These are phyloP conservation scores for Fusarium torulosum DNA, from an alignment of 2,329 filamentous ascomycete genomes.

Conservation along the genomic window DNA sequence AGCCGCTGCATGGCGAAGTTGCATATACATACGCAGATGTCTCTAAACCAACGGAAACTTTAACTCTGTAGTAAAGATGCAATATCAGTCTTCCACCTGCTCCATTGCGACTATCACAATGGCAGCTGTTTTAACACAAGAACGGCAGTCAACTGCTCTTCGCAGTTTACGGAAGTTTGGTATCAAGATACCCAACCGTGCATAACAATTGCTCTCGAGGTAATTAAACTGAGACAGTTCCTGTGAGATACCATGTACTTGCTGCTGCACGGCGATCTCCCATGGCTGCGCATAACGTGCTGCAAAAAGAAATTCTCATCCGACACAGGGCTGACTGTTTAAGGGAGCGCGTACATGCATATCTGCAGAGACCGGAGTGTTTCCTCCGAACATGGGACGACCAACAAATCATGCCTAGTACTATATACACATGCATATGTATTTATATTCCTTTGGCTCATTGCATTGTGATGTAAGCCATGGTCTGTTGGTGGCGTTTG, in stretches of 20 bases:
- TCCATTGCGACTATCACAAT: too few relatives aligned
- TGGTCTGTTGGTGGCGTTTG: slow-evolving; percentile 2
- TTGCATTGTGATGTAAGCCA: not conserved
- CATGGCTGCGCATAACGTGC: not conserved
- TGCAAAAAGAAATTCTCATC: not conserved
- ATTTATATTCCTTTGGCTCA: not conserved
- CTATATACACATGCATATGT: not conserved
- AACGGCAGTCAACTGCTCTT: too few relatives aligned
- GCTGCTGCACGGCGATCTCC: not conserved
- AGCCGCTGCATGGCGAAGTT: too few relatives aligned
- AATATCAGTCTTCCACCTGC: too few relatives aligned
- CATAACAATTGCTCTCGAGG: not conserved
- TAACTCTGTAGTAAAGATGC: not conserved
- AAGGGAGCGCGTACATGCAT: not conserved
- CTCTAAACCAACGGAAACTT: too few relatives aligned
- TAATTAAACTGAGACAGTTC: not conserved
- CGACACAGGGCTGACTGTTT: not conserved
- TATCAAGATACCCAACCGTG: too few relatives aligned
- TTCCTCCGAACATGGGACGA: not conserved
- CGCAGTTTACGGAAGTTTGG: too few relatives aligned
- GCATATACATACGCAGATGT: too few relatives aligned
- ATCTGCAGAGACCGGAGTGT: not conserved
- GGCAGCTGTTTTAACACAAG: too few relatives aligned
- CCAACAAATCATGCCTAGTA: not conserved
- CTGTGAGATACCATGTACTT: not conserved